Evolutionary conservation across 768 basidiomycete species (phyloP), one percentile per base, ranked within the genome.

Genomic region (Lactarius quietus): DNA sequence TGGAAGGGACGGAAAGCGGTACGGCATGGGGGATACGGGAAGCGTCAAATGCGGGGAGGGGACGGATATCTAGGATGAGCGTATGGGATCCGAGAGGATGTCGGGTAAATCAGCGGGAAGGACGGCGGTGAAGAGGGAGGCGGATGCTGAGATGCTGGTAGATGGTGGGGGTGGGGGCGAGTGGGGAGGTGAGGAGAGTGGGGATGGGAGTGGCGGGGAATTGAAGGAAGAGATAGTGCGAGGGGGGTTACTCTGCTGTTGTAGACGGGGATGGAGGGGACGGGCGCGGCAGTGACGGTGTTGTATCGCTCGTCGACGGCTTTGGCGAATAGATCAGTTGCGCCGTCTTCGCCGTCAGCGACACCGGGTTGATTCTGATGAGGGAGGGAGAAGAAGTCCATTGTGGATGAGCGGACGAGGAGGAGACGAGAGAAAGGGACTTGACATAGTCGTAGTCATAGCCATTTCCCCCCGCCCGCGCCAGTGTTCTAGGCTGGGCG

Each of bases 1-100:
- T 98, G 3, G 95, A 94, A 1, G 96, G 95, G 6, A 97, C 91
- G 55, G 91, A 92, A 67, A 98, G 84, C 56, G 93, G 93, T 60
- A 97, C 78, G 9, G 94, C 88, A 56, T 76, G 71, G 45, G 82
- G 82, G 35, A 97, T 70, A 57, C 93, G 88, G 28, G 86, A 86
- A 10, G 82, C 72, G 7, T 84, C 76, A 74, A 85, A 89, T 8
- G 88, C 84, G 20, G 88, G 87, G 76, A 92, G 90, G 14, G 93
- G 87, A 0, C 95, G 86, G 61, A 98, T 88, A 78, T 98, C 95
- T 77, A 98, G 81, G 71, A 97, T 76, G 72, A 98, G 87, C 33
- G 76, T 71, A 15, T 76, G 43, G 78, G 72, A 63, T 80, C 77
- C 0, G 73, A 64, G 17, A 82, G 70, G 67, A 76, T 70, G 0